Conservation (phyloP, 202 grass and related monocot species). For the Dendrocalamus latiflorus region DNA sequence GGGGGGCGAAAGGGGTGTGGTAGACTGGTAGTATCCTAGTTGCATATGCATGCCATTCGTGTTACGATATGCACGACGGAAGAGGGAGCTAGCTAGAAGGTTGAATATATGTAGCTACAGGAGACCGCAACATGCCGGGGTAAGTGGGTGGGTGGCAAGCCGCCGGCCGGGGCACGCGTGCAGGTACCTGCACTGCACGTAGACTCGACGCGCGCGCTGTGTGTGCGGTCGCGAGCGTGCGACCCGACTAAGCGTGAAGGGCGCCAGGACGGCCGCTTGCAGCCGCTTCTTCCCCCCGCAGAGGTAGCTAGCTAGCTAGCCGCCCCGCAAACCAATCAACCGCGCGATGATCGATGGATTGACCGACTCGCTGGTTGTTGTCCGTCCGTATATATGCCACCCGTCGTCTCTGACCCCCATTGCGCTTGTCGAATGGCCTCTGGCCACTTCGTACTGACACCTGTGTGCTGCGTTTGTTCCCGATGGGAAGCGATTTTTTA, state of each 20-base stretch:
- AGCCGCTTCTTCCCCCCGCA: too few species aligned
- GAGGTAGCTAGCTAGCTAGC: too few species aligned
- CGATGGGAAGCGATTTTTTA: too few species aligned
- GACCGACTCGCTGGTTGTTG: neutral
- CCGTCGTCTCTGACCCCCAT: neutral
- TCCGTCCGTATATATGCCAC: neutral
- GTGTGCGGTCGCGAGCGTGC: neutral
- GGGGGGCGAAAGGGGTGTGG: neutral
- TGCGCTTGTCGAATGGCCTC: neutral
- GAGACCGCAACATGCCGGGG: too few species aligned
- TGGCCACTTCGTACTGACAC: neutral
- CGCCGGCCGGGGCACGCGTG: slow-evolving; percentile 3
- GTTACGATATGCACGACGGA: neutral
- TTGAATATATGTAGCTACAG: neutral
- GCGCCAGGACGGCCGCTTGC: neutral
- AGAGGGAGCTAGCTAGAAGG: slow-evolving; percentile 32
- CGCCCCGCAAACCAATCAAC: slow-evolving; percentile 10
- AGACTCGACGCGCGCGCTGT: neutral
- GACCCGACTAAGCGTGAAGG: neutral
- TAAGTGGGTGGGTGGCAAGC: too few species aligned
- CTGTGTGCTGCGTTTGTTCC: neutral
- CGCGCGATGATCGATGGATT: neutral
- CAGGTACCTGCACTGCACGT: neutral
- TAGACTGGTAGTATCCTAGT: slow-evolving; percentile 21
- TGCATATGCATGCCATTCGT: neutral